Evolutionary conservation across 495 filamentous ascomycete species (phyloP).

Genomic region (Penicillium lagena): DNA sequence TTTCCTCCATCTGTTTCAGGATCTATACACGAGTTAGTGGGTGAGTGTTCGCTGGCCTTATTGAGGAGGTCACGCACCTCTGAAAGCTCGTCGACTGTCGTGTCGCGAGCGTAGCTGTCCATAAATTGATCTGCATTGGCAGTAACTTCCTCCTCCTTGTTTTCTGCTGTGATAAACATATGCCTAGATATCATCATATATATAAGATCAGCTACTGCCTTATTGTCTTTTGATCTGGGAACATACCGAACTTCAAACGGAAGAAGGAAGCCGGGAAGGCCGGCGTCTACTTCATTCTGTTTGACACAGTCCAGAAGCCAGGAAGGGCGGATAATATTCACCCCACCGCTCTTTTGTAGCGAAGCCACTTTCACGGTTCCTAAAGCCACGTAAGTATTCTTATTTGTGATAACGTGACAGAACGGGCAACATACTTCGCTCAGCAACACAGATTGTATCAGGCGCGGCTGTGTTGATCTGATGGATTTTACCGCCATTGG

Average conservation of each 20-base stretch:
- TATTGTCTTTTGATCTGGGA: constrained; percentile 10
- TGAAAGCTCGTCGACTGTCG: constrained; percentile 57
- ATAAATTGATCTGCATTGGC: constrained; percentile 65
- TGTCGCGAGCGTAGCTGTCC: constrained; percentile 78
- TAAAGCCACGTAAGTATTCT: constrained; percentile 16
- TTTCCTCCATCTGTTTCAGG: constrained; percentile 38
- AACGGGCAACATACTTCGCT: constrained; percentile 51
- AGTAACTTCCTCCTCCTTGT: constrained; percentile 36
- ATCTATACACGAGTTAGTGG: constrained; percentile 17
- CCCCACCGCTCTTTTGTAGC: constrained; percentile 60
- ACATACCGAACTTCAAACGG: constrained; percentile 64
- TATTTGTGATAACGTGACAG: neutral
- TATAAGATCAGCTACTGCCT: neutral
- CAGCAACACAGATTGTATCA: constrained; percentile 66
- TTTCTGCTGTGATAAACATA: constrained; percentile 48
- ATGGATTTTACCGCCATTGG: constrained; percentile 76
- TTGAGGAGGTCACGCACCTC: constrained; percentile 23
- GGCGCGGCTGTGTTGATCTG: constrained; percentile 60
- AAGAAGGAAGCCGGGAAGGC: constrained; percentile 49
- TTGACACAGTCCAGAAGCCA: constrained; percentile 83
- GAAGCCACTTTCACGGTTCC: constrained; percentile 81
- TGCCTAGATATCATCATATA: constrained; percentile 27
- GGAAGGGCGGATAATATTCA: constrained; percentile 66
- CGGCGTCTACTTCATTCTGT: constrained; percentile 57
- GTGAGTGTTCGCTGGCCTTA: neutral